phyloP scores from a whole-genome alignment of 2,329 filamentous ascomycete genomes.

The Calonectria henricotiae region DNA sequence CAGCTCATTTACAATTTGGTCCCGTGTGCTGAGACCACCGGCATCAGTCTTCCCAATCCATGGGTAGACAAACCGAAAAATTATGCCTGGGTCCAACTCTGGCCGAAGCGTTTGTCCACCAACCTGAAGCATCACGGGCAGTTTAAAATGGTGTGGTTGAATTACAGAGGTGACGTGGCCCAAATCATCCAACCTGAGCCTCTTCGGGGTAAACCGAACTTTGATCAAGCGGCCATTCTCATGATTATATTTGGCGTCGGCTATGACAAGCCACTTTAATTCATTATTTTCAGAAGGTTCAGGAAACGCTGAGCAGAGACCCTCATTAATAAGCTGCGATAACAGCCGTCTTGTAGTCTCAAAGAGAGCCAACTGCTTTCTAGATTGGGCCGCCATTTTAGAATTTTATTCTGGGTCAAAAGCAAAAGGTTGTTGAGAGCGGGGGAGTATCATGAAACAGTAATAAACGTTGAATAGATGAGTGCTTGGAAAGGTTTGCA shows the following conservation, averaged over 20 bases:
- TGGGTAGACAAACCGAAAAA: background rate
- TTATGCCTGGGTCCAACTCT: background rate
- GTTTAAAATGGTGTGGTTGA: background rate
- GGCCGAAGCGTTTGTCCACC: background rate
- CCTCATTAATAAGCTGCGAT: background rate
- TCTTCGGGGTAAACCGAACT: background rate
- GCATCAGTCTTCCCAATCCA: background rate
- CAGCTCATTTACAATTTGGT: background rate
- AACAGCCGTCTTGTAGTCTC: constrained; percentile 1
- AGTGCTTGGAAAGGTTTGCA: no score
- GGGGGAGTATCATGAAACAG: no score
- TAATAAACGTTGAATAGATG: no score
- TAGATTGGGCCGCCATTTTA: background rate
- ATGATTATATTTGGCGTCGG: background rate
- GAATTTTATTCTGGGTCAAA: background rate
- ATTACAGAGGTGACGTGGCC: background rate
- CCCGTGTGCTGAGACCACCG: background rate
- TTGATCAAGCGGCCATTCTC: background rate
- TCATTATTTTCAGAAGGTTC: background rate
- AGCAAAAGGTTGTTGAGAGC: no score
- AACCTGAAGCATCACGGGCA: background rate
- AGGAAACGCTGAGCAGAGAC: background rate
- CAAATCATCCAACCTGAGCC: background rate
- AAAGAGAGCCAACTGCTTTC: background rate
- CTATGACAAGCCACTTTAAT: background rate